These are phyloP conservation scores for Venustampulla echinocandica DNA, from an alignment of 495 filamentous ascomycete genomes.

Conservation along the genomic window DNA sequence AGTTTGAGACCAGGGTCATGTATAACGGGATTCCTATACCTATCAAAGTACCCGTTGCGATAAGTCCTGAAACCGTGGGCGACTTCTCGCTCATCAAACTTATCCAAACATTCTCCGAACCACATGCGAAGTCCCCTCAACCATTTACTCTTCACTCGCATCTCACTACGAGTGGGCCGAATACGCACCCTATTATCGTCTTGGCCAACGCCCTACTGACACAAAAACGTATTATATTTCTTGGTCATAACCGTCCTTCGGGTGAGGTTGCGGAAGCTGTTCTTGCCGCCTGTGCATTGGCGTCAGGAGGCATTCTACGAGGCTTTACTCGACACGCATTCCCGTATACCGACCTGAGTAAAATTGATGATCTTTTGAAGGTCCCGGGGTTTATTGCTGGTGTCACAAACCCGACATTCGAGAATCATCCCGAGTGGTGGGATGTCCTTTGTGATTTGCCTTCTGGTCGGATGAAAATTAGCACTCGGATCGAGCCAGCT, in stretches of 20 bases:
- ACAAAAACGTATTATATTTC: conserved; percentile 92
- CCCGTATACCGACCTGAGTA: conserved; percentile 95
- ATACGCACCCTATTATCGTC: conserved; percentile 70
- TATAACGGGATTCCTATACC: conserved; percentile 95
- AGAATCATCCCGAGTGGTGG: conserved; percentile 96
- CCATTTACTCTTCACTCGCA: conserved; percentile 84
- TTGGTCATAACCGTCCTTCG: conserved; percentile 89
- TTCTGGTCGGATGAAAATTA: conserved; percentile 89
- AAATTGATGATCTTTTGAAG: conserved; percentile 90
- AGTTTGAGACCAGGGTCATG: conserved; percentile 88
- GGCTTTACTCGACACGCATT: conserved; percentile 98
- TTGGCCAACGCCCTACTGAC: conserved; percentile 79
- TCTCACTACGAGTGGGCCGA: conserved; percentile 80
- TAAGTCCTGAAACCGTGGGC: conserved; percentile 91
- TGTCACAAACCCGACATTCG: conserved; percentile 94
- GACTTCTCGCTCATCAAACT: conserved; percentile 97
- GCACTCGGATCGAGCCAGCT: conserved; percentile 65
- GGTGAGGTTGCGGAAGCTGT: conserved; percentile 94
- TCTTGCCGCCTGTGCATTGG: conserved; percentile 83
- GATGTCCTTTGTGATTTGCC: conserved; percentile 91
- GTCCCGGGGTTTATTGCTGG: conserved; percentile 97
- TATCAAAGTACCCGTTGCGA: conserved; percentile 86
- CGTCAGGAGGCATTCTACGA: conserved; percentile 85
- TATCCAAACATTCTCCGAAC: conserved; percentile 81
- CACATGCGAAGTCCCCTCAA: conserved; percentile 73